Conservation (phyloP, 2,329 filamentous ascomycete species). For the Alternaria gansuensis region DNA sequence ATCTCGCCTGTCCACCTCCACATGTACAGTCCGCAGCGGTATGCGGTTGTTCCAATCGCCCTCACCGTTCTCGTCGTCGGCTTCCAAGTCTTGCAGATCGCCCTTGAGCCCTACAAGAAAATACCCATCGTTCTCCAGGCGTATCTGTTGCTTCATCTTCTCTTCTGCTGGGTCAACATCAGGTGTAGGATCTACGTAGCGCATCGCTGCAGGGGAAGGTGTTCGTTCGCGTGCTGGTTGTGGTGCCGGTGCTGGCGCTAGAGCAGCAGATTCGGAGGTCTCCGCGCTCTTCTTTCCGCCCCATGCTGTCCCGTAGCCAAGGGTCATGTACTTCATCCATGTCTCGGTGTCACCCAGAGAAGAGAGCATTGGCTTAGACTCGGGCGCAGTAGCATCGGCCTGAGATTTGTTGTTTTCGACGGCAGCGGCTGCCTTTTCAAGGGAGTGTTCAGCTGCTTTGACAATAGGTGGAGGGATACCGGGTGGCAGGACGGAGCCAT, state of each 20-base stretch:
- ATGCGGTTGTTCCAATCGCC: conserved; percentile 60
- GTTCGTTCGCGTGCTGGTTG: conserved; percentile 16
- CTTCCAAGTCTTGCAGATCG: conserved; percentile 64
- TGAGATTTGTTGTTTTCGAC: conserved; percentile 36
- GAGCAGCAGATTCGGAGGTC: conserved; percentile 1
- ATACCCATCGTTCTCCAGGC: conserved; percentile 59
- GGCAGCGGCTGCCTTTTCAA: conserved; percentile 55
- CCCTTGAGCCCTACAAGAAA: conserved; percentile 76
- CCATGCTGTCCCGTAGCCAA: conserved; percentile 58
- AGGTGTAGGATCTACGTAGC: conserved; percentile 49
- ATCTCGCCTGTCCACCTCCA: conserved; percentile 65
- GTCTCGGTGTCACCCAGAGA: conserved; percentile 57
- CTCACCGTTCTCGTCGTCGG: conserved; percentile 55
- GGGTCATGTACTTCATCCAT: conserved; percentile 62
- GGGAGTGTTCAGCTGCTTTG: conserved; percentile 54
- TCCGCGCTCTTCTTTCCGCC: conserved; percentile 37
- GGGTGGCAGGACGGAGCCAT: conserved; percentile 34
- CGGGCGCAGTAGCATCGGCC: conserved; percentile 27
- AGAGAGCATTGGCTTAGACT: conserved; percentile 41
- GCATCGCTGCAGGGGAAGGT: conserved; percentile 43
- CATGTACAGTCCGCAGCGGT: conserved; percentile 70
- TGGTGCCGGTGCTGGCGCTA: conserved; percentile 1
- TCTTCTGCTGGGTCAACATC: conserved; percentile 63
- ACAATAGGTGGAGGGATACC: conserved; percentile 60
- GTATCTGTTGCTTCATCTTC: conserved; percentile 65